Percentiles rank a stretch among this genome's conserved stretches.
Conservation (phyloP, 2,329 filamentous ascomycete genomes). For the Colletotrichum tamarilloi region DNA sequence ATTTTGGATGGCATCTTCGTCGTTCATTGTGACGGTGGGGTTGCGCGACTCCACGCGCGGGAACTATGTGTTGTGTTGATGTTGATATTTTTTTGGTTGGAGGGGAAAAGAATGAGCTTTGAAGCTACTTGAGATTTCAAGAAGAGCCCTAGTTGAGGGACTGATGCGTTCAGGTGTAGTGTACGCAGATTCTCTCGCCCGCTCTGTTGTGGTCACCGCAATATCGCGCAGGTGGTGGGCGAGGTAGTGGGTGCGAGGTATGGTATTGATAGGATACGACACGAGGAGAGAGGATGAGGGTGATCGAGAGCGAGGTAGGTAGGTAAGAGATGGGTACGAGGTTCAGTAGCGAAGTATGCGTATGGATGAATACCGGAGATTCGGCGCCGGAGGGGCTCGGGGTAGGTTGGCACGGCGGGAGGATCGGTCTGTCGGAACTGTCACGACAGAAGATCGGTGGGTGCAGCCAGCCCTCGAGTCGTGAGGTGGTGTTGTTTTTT, state of each 20-base stretch:
- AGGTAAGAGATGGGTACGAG: background rate
- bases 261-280: background rate
- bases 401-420: constrained; percentile 23
- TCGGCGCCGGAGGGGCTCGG: constrained; percentile 30
- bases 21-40: constrained; percentile 65
- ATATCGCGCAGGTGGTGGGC: background rate
- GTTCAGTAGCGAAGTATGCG: background rate
- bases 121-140: background rate
- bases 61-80: constrained; percentile 24
- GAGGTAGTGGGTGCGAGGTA: background rate
- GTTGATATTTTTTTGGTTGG: background rate
- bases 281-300: background rate
- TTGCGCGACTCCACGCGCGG: constrained; percentile 50
- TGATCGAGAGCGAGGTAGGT: background rate
- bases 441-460: constrained; percentile 34
- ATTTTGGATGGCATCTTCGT: constrained; percentile 76
- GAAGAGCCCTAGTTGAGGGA: background rate
- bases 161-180: background rate
- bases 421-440: constrained; percentile 33
- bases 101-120: background rate
- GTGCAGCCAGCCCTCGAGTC: constrained; percentile 32
- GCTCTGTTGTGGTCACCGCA: background rate
- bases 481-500: constrained; percentile 33
- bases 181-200: background rate
- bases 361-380: constrained; percentile 20